Evolutionary conservation across 139 green algal genomes (phyloP).

Genomic region (Monoraphidium neglectum): DNA sequence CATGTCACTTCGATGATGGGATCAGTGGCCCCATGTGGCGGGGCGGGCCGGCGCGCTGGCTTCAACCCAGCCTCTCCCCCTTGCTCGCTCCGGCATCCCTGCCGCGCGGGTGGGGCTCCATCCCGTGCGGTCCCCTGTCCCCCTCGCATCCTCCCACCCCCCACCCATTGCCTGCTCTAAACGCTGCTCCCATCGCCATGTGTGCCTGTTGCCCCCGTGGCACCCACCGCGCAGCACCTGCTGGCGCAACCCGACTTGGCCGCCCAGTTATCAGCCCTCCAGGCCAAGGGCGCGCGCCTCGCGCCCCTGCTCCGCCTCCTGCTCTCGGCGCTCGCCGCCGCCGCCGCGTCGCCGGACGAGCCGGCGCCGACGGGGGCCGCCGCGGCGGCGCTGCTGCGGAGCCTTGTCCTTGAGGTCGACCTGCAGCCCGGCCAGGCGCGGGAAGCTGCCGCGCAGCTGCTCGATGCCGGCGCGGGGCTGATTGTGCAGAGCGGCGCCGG

Average conservation of each 20-base stretch:
- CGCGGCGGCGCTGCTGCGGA: slow-evolving; percentile 14
- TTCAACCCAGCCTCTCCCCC: too few relatives aligned
- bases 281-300: slow-evolving; percentile 29
- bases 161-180: too few relatives aligned
- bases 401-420: slow-evolving; percentile 18
- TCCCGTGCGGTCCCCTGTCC: too few relatives aligned
- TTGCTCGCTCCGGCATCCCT: too few relatives aligned
- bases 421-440: slow-evolving; percentile 36
- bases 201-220: too few relatives aligned
- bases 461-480: slow-evolving; percentile 16
- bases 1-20: too few relatives aligned
- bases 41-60: too few relatives aligned
- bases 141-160: too few relatives aligned
- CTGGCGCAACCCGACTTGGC: background rate
- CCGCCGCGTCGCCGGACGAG: background rate
- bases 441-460: slow-evolving; percentile 9
- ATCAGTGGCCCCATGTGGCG: too few relatives aligned
- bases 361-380: background rate
- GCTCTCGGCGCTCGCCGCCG: background rate
- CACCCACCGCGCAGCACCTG: background rate
- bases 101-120: too few relatives aligned
- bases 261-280: slow-evolving; percentile 44
- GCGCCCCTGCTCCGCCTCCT: slow-evolving; percentile 34
- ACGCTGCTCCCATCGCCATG: too few relatives aligned
- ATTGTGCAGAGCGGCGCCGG: background rate